Percentiles rank a stretch among this genome's conserved stretches.
Conservation (phyloP, 768 basidiomycete species). For the Sutorius australiensis region DNA sequence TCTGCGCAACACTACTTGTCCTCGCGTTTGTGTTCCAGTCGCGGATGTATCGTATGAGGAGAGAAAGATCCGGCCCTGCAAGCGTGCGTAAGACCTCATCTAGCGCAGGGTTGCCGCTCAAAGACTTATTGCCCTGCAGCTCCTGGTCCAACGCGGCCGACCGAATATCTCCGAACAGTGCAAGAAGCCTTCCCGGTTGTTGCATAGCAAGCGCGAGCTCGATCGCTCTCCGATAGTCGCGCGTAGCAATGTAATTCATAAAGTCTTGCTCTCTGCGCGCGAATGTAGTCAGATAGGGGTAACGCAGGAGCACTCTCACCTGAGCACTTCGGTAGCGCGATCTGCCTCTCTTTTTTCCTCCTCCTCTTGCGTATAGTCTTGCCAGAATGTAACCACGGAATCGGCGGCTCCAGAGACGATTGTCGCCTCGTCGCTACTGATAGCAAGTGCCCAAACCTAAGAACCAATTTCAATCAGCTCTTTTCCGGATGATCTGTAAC, state of each 20-base stretch:
- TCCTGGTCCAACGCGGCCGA: conserved; percentile 23
- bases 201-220: conserved; percentile 89
- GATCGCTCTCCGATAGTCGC: conserved; percentile 90
- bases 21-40: conserved; percentile 97
- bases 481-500: conserved; percentile 16
- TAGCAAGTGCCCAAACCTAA: conserved; percentile 94
- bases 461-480: neutral
- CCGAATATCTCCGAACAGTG: conserved; percentile 69
- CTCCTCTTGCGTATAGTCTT: conserved; percentile 87
- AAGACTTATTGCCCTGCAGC: conserved; percentile 24
- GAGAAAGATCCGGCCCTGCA: conserved; percentile 67
- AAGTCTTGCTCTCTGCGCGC: conserved; percentile 92
- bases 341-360: conserved; percentile 70
- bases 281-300: conserved; percentile 8
- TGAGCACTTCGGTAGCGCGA: conserved; percentile 70
- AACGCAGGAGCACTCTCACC: conserved; percentile 48
- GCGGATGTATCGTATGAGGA: conserved; percentile 75
- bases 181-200: conserved; percentile 83
- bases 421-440: conserved; percentile 74
- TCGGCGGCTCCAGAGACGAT: conserved; percentile 96
- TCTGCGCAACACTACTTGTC: conserved; percentile 82
- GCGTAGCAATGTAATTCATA: conserved; percentile 78
- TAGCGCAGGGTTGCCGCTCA: conserved; percentile 70
- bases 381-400: conserved; percentile 94
- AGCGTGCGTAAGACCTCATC: conserved; percentile 81